Conservation (phyloP, 2,329 filamentous ascomycete species). For the Fonsecaea multimorphosa region DNA sequence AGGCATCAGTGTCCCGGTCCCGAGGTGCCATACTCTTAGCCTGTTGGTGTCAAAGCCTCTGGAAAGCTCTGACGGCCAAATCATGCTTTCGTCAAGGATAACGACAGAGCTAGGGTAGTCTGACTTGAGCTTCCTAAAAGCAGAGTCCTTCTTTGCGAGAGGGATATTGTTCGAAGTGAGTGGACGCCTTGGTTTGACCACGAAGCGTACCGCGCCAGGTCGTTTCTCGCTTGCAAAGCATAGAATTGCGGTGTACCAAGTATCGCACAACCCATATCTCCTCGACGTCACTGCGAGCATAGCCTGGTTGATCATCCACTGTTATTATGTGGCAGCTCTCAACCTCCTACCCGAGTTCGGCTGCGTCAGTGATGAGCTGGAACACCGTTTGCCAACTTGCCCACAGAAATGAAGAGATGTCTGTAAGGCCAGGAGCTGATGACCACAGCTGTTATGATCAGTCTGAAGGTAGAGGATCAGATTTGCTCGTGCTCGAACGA, state of each 20-base stretch:
- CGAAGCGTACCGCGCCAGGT: not conserved
- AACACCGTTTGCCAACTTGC: not conserved
- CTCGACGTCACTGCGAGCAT: not conserved
- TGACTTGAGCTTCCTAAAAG: not conserved
- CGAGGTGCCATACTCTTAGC: not conserved
- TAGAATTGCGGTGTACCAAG: constrained; percentile 5
- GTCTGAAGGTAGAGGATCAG: not conserved
- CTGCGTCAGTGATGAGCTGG: not conserved
- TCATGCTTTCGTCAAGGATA: not conserved
- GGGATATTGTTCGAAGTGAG: not conserved
- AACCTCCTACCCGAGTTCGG: not conserved
- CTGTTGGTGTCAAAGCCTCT: not conserved
- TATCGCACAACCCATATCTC: not conserved
- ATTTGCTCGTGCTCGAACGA: constrained; percentile 30
- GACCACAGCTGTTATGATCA: constrained; percentile 9
- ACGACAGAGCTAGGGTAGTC: not conserved
- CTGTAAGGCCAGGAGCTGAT: not conserved
- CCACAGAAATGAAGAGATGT: not conserved
- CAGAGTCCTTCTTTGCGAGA: not conserved
- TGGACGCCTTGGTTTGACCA: not conserved
- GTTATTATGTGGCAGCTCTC: not conserved
- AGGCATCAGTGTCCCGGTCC: not conserved
- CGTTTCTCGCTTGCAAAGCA: not conserved
- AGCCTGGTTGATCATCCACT: not conserved
- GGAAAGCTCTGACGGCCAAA: not conserved